Conservation (phyloP, 176 grass and related monocot species). For the Aegilops umbellulata region DNA sequence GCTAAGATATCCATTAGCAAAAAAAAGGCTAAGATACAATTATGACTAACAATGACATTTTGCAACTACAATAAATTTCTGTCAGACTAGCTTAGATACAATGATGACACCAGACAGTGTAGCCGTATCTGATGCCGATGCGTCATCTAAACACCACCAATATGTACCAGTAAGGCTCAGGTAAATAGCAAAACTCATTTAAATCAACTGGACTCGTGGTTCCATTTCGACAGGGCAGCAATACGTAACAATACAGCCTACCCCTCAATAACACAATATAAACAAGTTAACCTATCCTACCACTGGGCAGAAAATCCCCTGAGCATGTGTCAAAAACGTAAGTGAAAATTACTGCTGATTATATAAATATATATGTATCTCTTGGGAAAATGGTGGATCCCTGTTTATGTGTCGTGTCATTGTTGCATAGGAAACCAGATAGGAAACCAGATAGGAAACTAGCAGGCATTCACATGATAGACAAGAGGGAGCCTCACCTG, state of each 20-base stretch:
- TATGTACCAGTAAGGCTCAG: neutral
- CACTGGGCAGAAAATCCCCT: neutral
- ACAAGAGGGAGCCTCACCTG: constrained; percentile 46
- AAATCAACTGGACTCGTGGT: neutral
- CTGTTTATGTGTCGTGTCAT: neutral
- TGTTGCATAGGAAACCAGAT: neutral
- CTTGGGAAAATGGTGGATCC: neutral
- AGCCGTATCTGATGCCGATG: neutral
- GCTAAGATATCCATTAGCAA: neutral
- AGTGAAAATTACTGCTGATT: neutral
- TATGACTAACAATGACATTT: neutral
- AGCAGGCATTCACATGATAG: neutral
- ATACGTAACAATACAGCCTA: neutral
- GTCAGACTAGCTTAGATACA: neutral
- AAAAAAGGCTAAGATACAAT: neutral
- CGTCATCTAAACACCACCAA: neutral
- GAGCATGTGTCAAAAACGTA: neutral
- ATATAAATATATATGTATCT: neutral
- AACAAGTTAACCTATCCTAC: neutral
- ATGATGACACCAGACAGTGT: neutral
- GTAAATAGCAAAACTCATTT: neutral
- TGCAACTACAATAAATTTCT: neutral
- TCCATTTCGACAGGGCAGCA: neutral
- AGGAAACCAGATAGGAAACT: too few species aligned
- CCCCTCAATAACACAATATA: neutral